Evolutionary conservation across 345 rosid genomes (phyloP).

Genomic region (Aethionema arabicum): DNA sequence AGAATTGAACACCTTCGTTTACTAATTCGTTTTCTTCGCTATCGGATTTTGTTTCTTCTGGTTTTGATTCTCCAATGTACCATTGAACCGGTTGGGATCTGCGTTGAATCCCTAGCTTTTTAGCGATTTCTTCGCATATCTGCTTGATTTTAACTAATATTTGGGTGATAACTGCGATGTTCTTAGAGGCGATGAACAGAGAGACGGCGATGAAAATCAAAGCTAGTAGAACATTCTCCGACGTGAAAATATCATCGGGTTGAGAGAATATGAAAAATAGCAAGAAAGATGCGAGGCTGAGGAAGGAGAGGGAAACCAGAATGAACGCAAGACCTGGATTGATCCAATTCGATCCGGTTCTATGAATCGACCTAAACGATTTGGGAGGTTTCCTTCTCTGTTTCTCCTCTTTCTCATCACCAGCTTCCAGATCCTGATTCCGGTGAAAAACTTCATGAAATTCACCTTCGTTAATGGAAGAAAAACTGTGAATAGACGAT

Average conservation of each 20-base stretch:
- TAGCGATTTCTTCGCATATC: too few species aligned
- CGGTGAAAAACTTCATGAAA: slow-evolving; percentile 26
- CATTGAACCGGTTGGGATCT: slow-evolving; percentile 65
- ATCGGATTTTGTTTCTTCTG: slow-evolving; percentile 11
- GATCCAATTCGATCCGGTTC: slow-evolving; percentile 48
- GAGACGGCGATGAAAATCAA: slow-evolving; percentile 71
- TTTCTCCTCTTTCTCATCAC: slow-evolving; percentile 45
- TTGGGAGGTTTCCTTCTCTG: slow-evolving; percentile 32
- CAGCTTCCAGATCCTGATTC: slow-evolving; percentile 32
- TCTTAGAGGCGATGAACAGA: slow-evolving; percentile 74
- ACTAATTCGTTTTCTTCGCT: slow-evolving; percentile 28
- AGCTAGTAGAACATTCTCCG: slow-evolving; percentile 75
- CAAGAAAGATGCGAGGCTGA: slow-evolving; percentile 47
- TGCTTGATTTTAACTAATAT: slow-evolving; percentile 43
- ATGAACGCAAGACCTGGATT: slow-evolving; percentile 53
- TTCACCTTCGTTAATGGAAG: slow-evolving; percentile 61
- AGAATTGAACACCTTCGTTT: slow-evolving; percentile 77
- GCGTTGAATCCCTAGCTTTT: slow-evolving; percentile 42
- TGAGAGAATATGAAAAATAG: slow-evolving; percentile 48
- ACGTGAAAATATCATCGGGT: slow-evolving; percentile 58
- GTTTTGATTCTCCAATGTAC: slow-evolving; percentile 69
- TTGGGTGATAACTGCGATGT: slow-evolving; percentile 62
- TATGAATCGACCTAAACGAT: slow-evolving; percentile 43
- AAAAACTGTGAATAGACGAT: slow-evolving; percentile 81
- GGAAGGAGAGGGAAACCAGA: slow-evolving; percentile 54